Percentiles rank a stretch among this genome's conserved stretches.
phyloP scores from a whole-genome alignment of 2,329 filamentous ascomycete genomes.

The Nothophoma quercina region DNA sequence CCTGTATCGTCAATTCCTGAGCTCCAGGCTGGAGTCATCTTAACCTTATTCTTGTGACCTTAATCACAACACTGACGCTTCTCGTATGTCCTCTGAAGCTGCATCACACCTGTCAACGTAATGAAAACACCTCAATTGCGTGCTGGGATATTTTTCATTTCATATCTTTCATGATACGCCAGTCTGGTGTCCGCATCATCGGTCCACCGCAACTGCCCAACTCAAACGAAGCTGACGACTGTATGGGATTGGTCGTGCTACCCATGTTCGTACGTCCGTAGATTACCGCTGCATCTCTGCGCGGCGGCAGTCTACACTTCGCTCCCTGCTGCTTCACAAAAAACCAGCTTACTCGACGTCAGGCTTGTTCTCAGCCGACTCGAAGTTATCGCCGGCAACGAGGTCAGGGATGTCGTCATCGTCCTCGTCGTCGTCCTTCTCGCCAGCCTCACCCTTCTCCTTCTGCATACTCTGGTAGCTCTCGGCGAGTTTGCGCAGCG shows the following conservation, averaged over 20 bases:
- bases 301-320: constrained; percentile 24
- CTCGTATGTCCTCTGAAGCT: too few relatives aligned
- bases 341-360: constrained; percentile 77
- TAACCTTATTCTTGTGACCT: too few relatives aligned
- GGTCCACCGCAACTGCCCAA: constrained; percentile 40
- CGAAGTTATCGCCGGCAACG: constrained; percentile 97
- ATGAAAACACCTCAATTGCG: constrained; percentile 10
- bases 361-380: constrained; percentile 67
- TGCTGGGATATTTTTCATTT: constrained; percentile 48
- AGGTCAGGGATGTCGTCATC: constrained; percentile 95
- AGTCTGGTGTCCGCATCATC: constrained; percentile 39
- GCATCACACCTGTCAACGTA: too few relatives aligned
- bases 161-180: constrained; percentile 46
- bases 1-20: too few relatives aligned
- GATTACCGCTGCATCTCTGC: constrained; percentile 29
- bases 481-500: constrained; percentile 97
- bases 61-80: too few relatives aligned
- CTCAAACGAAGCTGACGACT: constrained; percentile 27
- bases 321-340: constrained; percentile 18
- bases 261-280: constrained; percentile 15
- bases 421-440: constrained; percentile 67
- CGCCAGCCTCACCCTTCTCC: constrained; percentile 79
- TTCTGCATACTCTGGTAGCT: constrained; percentile 99
- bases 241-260: constrained; percentile 22
- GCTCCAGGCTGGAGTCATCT: too few relatives aligned